Conservation (phyloP, 352 stramenopile genomes). For the Halophytophthora polymorphica region DNA sequence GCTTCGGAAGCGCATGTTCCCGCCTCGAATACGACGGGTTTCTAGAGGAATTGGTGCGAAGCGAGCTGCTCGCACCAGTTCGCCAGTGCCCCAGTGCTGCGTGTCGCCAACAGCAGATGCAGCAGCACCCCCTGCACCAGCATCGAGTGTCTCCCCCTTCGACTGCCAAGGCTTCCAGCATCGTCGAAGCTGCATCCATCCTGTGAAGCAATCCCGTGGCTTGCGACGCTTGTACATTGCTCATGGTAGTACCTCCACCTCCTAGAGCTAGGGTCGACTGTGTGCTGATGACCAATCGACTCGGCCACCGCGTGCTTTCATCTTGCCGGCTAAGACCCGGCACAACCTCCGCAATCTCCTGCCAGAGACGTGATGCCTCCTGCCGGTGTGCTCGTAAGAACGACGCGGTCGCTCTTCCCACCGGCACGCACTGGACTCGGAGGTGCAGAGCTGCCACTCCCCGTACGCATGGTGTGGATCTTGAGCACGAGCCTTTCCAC, state of each 20-base stretch:
- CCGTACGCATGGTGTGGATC: slow-evolving; percentile 42
- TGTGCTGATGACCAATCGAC: neutral
- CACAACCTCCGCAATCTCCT: slow-evolving; percentile 20
- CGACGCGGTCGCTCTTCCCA: slow-evolving; percentile 8
- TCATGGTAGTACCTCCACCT: too few relatives aligned
- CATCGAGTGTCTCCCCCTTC: neutral
- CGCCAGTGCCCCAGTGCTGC: slow-evolving; percentile 30
- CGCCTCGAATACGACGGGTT: slow-evolving; percentile 47
- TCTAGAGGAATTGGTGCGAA: slow-evolving; percentile 42
- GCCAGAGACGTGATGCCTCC: slow-evolving; percentile 3
- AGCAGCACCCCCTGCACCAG: neutral
- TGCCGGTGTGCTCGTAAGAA: slow-evolving; percentile 6
- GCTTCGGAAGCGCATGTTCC: slow-evolving; percentile 32
- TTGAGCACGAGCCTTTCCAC: slow-evolving; percentile 54
- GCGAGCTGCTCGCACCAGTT: slow-evolving; percentile 34
- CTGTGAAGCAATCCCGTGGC: too few relatives aligned
- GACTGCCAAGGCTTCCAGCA: too few relatives aligned
- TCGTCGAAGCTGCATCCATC: too few relatives aligned
- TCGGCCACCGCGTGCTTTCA: too few relatives aligned
- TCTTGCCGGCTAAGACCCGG: slow-evolving; percentile 2
- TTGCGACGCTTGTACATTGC: too few relatives aligned
- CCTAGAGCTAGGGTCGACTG: neutral
- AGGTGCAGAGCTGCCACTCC: neutral
- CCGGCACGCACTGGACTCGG: neutral
- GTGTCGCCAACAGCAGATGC: slow-evolving; percentile 28